A percentile compares a stretch with the other conserved stretches of the same genome.
These are phyloP conservation scores for Saraca asoca DNA, from an alignment of 331 rosid genomes.

Conservation along the genomic window DNA sequence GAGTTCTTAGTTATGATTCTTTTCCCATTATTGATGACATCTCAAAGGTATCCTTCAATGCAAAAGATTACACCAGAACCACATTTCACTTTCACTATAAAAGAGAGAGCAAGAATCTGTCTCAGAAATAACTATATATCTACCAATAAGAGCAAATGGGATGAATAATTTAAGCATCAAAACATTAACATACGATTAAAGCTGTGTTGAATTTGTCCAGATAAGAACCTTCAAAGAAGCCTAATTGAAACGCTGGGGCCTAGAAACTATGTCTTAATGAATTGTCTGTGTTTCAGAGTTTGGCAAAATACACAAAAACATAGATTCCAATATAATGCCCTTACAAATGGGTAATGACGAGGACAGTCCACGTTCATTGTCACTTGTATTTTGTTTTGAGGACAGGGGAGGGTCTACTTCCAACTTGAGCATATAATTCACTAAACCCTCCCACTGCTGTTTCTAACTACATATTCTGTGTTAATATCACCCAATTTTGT, in stretches of 20 bases:
- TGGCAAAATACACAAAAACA: not conserved
- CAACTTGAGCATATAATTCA: too few relatives aligned
- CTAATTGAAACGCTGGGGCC: too few relatives aligned
- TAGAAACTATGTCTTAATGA: constrained; percentile 32
- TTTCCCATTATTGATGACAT: constrained; percentile 8
- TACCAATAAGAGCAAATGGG: too few relatives aligned
- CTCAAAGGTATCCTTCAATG: not conserved
- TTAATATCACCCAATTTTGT: too few relatives aligned
- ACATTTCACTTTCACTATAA: not conserved
- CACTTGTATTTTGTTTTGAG: constrained; percentile 25
- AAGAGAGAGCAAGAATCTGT: too few relatives aligned
- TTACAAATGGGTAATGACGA: constrained; percentile 27
- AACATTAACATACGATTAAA: too few relatives aligned
- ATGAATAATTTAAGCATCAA: too few relatives aligned
- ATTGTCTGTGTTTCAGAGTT: constrained; percentile 32
- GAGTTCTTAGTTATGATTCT: constrained; percentile 3
- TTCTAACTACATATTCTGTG: too few relatives aligned
- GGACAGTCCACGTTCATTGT: constrained; percentile 16
- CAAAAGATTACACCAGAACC: too few relatives aligned
- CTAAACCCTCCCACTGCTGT: too few relatives aligned
- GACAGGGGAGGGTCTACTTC: constrained; percentile 22
- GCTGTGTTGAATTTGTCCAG: not conserved
- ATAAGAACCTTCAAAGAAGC: constrained; percentile 10
- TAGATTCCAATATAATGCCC: constrained; percentile 18
- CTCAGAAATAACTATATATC: too few relatives aligned